These are phyloP conservation scores for Peronospora destructor DNA, from an alignment of 352 stramenopile genomes.

Conservation along the genomic window DNA sequence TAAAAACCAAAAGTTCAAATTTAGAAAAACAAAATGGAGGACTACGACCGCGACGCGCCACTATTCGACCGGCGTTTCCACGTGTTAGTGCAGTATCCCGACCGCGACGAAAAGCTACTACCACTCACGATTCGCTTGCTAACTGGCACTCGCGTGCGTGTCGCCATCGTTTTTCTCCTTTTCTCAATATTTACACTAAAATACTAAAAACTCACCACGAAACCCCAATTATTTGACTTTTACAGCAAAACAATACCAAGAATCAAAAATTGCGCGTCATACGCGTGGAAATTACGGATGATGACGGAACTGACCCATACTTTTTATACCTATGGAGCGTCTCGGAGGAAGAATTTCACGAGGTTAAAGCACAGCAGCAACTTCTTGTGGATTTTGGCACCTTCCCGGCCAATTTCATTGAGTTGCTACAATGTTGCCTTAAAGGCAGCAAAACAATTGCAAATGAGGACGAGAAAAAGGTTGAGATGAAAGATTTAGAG, in stretches of 20 bases:
- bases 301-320: conserved; percentile 86
- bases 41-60: conserved; percentile 68
- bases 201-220: neutral
- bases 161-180: too few species aligned
- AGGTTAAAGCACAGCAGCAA: conserved; percentile 90
- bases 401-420: conserved; percentile 90
- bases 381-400: conserved; percentile 90
- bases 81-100: conserved; percentile 75
- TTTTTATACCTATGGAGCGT: conserved; percentile 91
- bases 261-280: conserved; percentile 86
- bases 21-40: too few species aligned
- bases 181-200: too few species aligned
- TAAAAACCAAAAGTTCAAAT: too few species aligned
- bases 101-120: conserved; percentile 72
- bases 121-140: conserved; percentile 73
- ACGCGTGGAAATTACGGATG: conserved; percentile 91
- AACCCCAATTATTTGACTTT: neutral
- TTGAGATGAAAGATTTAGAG: conserved; percentile 1
- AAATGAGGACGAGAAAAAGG: conserved; percentile 16
- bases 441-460: conserved; percentile 53
- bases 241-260: conserved; percentile 59
- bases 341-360: conserved; percentile 92
- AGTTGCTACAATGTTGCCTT: conserved; percentile 85
- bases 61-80: conserved; percentile 81
- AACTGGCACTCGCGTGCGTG: conserved; percentile 60